These are phyloP conservation scores for Monilinia polystroma DNA, from an alignment of 2,329 filamentous ascomycete genomes.

Conservation along the genomic window DNA sequence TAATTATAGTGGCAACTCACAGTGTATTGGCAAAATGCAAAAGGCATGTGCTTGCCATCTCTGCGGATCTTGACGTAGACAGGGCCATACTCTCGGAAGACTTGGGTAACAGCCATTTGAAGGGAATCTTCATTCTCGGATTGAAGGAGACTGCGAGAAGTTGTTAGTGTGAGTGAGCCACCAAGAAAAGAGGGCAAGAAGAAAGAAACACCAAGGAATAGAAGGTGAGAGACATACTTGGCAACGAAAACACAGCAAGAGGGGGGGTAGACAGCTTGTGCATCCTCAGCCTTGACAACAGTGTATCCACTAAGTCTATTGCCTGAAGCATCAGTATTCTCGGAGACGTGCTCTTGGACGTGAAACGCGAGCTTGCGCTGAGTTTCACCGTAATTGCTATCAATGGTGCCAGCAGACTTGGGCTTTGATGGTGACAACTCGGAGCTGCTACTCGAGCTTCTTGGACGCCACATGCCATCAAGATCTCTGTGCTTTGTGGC, in stretches of 20 bases:
- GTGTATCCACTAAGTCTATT: conserved; percentile 21
- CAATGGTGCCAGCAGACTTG: conserved; percentile 1
- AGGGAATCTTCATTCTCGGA: conserved; percentile 51
- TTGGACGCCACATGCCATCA: conserved; percentile 37
- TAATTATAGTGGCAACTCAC: conserved; percentile 44
- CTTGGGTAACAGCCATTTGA: conserved; percentile 51
- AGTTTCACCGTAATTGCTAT: conserved; percentile 23
- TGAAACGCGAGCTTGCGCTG: conserved; percentile 27
- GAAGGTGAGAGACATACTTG: conserved; percentile 52
- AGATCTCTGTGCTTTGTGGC: conserved; percentile 29
- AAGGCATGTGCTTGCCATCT: conserved; percentile 59
- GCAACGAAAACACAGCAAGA: conserved; percentile 63
- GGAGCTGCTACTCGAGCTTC: conserved; percentile 30
- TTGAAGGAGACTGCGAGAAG: conserved; percentile 50
- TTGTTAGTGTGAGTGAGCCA: conserved; percentile 6
- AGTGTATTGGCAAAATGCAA: conserved; percentile 63
- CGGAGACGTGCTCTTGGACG: conserved; percentile 26
- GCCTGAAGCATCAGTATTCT: conserved; percentile 15
- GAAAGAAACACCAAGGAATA: not conserved
- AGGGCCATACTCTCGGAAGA: conserved; percentile 54
- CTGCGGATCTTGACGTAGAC: conserved; percentile 64
- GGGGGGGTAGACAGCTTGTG: conserved; percentile 44
- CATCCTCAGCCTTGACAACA: conserved; percentile 33
- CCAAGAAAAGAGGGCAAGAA: not conserved
- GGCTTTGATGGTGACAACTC: conserved; percentile 20